Evolutionary conservation across 2,329 filamentous ascomycete species (phyloP), one percentile per base, ranked within the genome.

Genomic region (Periconia macrospinosa): DNA sequence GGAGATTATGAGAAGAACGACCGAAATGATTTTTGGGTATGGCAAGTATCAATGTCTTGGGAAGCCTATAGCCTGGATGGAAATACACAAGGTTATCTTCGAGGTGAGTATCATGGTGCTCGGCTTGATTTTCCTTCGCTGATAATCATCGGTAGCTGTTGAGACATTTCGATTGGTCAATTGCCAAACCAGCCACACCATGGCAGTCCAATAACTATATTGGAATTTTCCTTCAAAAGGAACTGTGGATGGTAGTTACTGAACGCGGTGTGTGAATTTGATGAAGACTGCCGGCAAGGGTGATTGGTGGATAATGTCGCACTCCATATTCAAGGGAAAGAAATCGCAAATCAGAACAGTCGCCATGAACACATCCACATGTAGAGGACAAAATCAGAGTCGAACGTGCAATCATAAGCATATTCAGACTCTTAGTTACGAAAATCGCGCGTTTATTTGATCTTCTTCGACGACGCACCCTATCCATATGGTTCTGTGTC

Each of bases 51-150:
- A 65, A 18, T 73, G 70, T 53, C 52, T 73, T 11, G 68, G 70
- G 9, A 64, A 66, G 46, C 55, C 61, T 1, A 62, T 72, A 15
- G 70, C 69, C 5, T 66, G 62, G 60, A 52, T 73, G 47, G 68
- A 74, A 56, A 61, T 71, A 9, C 67, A 60, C 30, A 74, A 73
- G 53, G 59, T 74, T 1, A 65, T 74, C 37, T 72, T 77, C 3
- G 76, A 81, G 73, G 75, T 76, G 45, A n/a, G 55, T 40, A 14
- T 5, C 18, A 13, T 20, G 5, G n/a, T 17, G 17, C n/a, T 17
- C n/a, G 2, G 17, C 20, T 8, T 19, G 45, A 33, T 3, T 20
- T 35, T 2, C 30, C 9, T 14, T 1, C 17, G 35, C 18, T 54
- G 1, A 46, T 19, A 2, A 30, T 33, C 6, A 10, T 23, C 13